Evolutionary conservation across 1,139 yeast genomes (phyloP).

Genomic region (Zygosaccharomyces pseudobailii): DNA sequence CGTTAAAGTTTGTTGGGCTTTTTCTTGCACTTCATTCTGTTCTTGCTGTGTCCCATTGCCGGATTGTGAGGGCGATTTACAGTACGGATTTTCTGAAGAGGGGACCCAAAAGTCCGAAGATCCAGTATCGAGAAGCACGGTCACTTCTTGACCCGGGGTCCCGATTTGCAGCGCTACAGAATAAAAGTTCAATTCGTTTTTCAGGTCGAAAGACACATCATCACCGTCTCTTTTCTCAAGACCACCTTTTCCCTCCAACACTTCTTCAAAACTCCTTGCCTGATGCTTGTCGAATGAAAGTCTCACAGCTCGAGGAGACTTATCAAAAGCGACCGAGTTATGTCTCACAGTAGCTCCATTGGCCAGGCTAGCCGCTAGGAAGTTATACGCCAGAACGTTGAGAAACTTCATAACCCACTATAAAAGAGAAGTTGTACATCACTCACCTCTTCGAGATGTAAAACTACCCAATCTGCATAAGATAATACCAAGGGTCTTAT

Average conservation of each 20-base stretch:
- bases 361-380: neutral
- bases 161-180: constrained; percentile 46
- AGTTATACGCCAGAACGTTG: neutral
- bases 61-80: constrained; percentile 5
- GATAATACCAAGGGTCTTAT: neutral
- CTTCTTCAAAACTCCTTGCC: constrained; percentile 5
- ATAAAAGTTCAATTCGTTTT: constrained; percentile 46
- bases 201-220: constrained; percentile 19
- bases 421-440: neutral
- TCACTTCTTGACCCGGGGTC: constrained; percentile 45
- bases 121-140: constrained; percentile 59
- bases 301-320: neutral
- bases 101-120: constrained; percentile 62
- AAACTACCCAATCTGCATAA: neutral
- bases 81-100: constrained; percentile 21
- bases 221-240: neutral
- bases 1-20: constrained; percentile 2
- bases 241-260: neutral
- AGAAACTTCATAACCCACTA: neutral
- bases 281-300: constrained; percentile 10
- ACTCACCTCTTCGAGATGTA: neutral
- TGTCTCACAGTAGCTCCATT: neutral
- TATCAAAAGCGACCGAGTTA: neutral
- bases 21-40: neutral
- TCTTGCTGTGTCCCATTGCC: neutral